Conservation (phyloP, 2,329 filamentous ascomycete species). For the Sporothrix curviconia region DNA sequence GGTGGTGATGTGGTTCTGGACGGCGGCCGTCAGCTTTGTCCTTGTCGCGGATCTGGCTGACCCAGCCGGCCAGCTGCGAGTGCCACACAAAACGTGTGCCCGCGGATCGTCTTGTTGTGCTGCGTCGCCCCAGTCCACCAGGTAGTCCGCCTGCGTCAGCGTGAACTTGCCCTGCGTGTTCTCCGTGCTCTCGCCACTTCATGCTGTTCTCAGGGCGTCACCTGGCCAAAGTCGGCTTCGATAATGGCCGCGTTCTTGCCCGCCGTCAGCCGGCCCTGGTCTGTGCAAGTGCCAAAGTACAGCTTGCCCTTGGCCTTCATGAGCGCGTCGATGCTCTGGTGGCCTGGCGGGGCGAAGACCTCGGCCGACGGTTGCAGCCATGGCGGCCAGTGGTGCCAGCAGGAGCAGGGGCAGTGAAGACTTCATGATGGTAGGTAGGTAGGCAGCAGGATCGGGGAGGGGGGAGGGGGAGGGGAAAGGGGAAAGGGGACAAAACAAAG, state of each 20-base stretch:
- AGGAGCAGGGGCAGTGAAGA: conserved; percentile 28
- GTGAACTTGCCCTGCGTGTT: conserved; percentile 44
- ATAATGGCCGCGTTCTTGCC: conserved; percentile 51
- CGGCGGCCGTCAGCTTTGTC: conserved; percentile 46
- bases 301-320: conserved; percentile 59
- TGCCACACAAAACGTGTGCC: conserved; percentile 64
- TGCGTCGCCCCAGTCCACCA: conserved; percentile 51
- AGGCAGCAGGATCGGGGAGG: too few relatives aligned
- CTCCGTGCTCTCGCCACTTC: conserved; percentile 60
- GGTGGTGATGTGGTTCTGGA: conserved; percentile 53
- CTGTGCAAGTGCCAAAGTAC: conserved; percentile 55
- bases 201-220: conserved; percentile 64
- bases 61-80: conserved; percentile 53
- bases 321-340: conserved; percentile 45
- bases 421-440: conserved; percentile 29
- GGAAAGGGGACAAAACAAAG: background rate
- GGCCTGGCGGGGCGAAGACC: conserved; percentile 31
- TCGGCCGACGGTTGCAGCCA: conserved; percentile 28
- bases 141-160: conserved; percentile 50
- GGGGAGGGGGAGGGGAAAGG: background rate
- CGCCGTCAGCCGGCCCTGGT: conserved; percentile 44
- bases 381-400: conserved; percentile 33
- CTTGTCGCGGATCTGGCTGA: conserved; percentile 47
- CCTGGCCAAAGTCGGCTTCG: conserved; percentile 54
- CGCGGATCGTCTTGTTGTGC: conserved; percentile 55